Evolutionary conservation across 108 stramenopile genomes (phyloP).

Genomic region (Bacterosira constricta): DNA sequence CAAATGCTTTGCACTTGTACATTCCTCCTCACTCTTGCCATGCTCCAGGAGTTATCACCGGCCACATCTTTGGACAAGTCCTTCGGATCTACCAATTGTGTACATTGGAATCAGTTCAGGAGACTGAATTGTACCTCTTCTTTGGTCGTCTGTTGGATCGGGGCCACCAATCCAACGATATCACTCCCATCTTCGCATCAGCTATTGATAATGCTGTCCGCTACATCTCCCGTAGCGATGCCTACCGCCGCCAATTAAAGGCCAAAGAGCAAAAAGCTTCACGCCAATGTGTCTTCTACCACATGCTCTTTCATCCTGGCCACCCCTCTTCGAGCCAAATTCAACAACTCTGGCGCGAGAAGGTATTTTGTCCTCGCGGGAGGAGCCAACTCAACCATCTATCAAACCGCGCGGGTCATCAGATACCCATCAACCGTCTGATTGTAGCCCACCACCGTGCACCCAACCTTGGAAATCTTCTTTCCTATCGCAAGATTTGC

Average conservation of each 20-base stretch:
- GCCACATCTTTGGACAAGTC: conserved; percentile 15
- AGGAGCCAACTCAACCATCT: not conserved
- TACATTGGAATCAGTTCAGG: not conserved
- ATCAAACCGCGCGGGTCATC: not conserved
- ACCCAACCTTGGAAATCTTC: conserved; percentile 10
- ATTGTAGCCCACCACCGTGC: not conserved
- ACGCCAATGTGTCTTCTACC: conserved; percentile 10
- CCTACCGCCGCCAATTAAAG: not conserved
- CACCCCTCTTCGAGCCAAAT: conserved; percentile 4
- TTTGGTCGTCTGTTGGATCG: conserved; percentile 16
- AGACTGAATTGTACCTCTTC: conserved; percentile 16
- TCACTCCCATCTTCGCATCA: conserved; percentile 25
- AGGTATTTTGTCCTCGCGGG: not conserved
- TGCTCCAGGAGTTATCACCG: not conserved
- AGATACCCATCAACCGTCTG: conserved; percentile 3
- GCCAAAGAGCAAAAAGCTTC: not conserved
- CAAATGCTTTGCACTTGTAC: not conserved
- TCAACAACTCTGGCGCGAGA: conserved; percentile 6
- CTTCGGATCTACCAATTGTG: conserved; percentile 28
- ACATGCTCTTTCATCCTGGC: too few species aligned
- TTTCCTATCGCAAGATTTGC: not conserved
- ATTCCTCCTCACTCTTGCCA: conserved; percentile 1
- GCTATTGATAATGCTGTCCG: conserved; percentile 21
- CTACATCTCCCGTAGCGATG: not conserved
- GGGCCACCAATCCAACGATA: conserved; percentile 1